Evolutionary conservation across 148 eudicot species (phyloP).

Genomic region (Arctostaphylos glauca): DNA sequence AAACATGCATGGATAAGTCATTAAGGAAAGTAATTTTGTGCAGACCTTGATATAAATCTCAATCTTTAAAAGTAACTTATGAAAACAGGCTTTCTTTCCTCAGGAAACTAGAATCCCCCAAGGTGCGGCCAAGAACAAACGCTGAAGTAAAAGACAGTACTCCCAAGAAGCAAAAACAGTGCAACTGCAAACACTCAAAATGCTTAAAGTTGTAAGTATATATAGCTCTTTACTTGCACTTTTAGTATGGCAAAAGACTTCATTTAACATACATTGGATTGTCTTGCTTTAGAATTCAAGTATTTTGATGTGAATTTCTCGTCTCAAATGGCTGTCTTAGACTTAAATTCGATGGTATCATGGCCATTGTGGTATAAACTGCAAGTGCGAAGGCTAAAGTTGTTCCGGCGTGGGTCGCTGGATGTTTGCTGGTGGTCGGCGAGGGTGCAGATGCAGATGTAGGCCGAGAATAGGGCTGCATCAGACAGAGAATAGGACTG

Average conservation of each 20-base stretch:
- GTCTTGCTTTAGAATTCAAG: constrained; percentile 6
- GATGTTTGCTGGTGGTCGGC: no score
- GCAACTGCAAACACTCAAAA: constrained; percentile 96
- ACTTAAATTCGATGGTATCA: neutral
- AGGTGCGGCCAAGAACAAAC: constrained; percentile 55
- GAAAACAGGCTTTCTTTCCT: constrained; percentile 21
- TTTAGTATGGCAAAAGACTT: constrained; percentile 1
- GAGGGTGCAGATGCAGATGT: no score
- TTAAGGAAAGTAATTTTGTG: neutral
- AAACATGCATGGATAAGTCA: neutral
- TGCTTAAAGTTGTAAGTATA: constrained; percentile 91
- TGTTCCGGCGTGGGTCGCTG: no score
- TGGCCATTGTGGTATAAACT: neutral
- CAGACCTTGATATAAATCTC: neutral
- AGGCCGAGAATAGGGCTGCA: no score
- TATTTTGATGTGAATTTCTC: constrained; percentile 1
- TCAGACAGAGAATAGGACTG: no score
- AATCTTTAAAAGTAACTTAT: neutral
- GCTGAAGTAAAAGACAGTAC: constrained; percentile 83
- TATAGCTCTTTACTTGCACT: neutral
- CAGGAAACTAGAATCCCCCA: constrained; percentile 94
- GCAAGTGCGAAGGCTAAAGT: no score
- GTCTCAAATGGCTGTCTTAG: constrained; percentile 7
- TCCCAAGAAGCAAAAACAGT: constrained; percentile 96
- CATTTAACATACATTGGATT: neutral